Conservation (phyloP, 73 alveolate genomes). For the Diophrys sp. region DNA sequence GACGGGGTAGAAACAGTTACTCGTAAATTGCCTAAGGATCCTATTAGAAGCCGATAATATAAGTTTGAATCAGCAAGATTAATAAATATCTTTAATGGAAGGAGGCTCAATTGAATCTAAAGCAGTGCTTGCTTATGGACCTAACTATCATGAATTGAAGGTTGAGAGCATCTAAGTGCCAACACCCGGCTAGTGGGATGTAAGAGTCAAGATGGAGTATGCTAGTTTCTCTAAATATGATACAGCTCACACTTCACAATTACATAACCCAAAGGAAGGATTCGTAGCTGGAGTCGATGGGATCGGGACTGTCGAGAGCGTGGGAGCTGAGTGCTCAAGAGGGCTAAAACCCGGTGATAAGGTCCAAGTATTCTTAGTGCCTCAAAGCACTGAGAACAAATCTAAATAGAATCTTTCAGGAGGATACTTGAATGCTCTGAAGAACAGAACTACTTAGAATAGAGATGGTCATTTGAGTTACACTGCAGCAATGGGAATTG, state of each 20-base stretch:
- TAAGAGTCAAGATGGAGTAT: neutral
- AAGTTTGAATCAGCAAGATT: no score
- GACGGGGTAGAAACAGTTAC: no score
- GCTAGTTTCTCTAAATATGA: neutral
- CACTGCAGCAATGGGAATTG: neutral
- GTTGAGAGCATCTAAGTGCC: neutral
- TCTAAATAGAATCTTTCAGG: neutral
- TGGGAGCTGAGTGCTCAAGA: neutral
- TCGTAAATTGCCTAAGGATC: no score
- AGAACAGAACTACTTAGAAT: neutral
- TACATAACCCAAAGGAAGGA: neutral
- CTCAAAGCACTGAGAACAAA: neutral
- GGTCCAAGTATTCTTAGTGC: neutral
- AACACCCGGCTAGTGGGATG: neutral
- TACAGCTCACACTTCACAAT: neutral
- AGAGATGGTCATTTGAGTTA: neutral
- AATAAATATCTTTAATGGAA: no score
- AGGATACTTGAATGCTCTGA: neutral
- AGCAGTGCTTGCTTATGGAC: neutral
- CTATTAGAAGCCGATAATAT: no score
- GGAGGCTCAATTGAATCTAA: neutral
- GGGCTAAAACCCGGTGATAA: neutral
- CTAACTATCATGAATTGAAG: neutral
- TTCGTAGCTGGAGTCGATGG: neutral
- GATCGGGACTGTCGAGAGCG: neutral